A percentile compares a stretch with the other conserved stretches of the same genome.
Evolutionary conservation across 1,284 basidiomycete species (phyloP).

Genomic region (Marasmius fiardii): DNA sequence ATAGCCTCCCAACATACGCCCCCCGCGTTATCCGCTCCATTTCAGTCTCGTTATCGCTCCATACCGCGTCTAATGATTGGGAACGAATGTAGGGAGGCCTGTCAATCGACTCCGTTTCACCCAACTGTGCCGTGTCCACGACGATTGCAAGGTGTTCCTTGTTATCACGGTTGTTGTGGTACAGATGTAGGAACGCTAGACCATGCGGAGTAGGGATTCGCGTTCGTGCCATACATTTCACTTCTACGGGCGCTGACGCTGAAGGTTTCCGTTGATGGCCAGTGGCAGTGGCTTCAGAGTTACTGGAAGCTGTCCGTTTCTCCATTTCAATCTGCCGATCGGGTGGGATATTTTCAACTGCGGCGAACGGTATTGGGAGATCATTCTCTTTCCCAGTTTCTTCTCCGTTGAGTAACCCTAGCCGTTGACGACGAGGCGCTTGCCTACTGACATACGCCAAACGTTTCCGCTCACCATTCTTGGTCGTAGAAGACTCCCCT

Average conservation of each 20-base stretch:
- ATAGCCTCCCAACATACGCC: slow-evolving; percentile 88
- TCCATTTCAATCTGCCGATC: background rate
- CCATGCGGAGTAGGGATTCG: slow-evolving; percentile 97
- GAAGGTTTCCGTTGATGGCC: slow-evolving; percentile 11
- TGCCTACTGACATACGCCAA: slow-evolving; percentile 67
- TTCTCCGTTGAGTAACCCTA: slow-evolving; percentile 22
- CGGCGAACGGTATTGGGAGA: slow-evolving; percentile 14
- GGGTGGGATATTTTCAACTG: slow-evolving; percentile 5
- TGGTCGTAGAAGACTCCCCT: slow-evolving; percentile 31
- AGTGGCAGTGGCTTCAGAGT: slow-evolving; percentile 12
- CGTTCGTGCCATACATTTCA: slow-evolving; percentile 95
- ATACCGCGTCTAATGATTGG: slow-evolving; percentile 78
- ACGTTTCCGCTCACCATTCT: slow-evolving; percentile 37
- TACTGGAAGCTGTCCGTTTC: slow-evolving; percentile 23
- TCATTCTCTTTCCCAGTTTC: slow-evolving; percentile 22
- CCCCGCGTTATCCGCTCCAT: slow-evolving; percentile 93
- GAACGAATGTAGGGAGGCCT: slow-evolving; percentile 70
- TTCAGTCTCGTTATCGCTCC: slow-evolving; percentile 86
- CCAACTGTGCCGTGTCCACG: slow-evolving; percentile 83
- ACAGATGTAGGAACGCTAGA: slow-evolving; percentile 90
- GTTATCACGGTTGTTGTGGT: slow-evolving; percentile 85
- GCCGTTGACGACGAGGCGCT: slow-evolving; percentile 60
- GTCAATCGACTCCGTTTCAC: slow-evolving; percentile 32
- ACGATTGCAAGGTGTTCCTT: slow-evolving; percentile 99
- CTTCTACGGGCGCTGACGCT: slow-evolving; percentile 36